Conservation (phyloP, 1,284 basidiomycete genomes). For the Boletus sp. region DNA sequence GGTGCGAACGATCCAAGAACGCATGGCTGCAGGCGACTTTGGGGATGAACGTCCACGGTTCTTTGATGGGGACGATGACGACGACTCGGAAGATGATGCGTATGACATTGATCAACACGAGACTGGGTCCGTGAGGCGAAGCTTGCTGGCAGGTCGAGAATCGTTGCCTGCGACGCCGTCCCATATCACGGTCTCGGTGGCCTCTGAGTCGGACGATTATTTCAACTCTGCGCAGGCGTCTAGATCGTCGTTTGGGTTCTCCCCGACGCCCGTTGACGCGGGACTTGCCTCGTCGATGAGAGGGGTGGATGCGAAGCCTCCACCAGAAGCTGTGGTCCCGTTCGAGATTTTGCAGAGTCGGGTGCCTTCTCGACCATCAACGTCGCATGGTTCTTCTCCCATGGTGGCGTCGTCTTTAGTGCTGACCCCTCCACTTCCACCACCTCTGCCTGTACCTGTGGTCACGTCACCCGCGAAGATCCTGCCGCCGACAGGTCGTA, state of each 20-base stretch:
- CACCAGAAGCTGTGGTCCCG: constrained; percentile 58
- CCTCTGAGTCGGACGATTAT: constrained; percentile 25
- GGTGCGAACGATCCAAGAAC: constrained; percentile 68
- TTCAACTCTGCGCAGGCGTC: constrained; percentile 21
- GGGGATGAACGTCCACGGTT: constrained; percentile 51
- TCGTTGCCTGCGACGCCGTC: constrained; percentile 22
- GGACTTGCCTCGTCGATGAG: constrained; percentile 32
- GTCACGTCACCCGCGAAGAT: constrained; percentile 33
- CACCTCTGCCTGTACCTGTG: constrained; percentile 12
- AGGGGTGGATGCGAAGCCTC: constrained; percentile 45
- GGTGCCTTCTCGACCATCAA: constrained; percentile 40
- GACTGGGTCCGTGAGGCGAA: constrained; percentile 22
- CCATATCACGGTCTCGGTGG: constrained; percentile 21
- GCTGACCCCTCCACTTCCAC: constrained; percentile 3
- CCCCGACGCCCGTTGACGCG: constrained; percentile 16
- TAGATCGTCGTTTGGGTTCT: constrained; percentile 17
- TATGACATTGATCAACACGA: constrained; percentile 38
- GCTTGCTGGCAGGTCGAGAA: constrained; percentile 6
- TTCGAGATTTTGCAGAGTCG: constrained; percentile 63
- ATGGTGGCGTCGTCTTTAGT: constrained; percentile 12
- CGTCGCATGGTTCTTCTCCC: constrained; percentile 32
- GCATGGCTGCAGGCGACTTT: constrained; percentile 59
- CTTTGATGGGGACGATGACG: constrained; percentile 39
- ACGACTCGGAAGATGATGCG: constrained; percentile 38
- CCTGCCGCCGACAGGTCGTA: constrained; percentile 29